Evolutionary conservation across 257 asterid genomes (phyloP), one percentile per base, ranked within the genome.

Genomic region (Gentiana dahurica): DNA sequence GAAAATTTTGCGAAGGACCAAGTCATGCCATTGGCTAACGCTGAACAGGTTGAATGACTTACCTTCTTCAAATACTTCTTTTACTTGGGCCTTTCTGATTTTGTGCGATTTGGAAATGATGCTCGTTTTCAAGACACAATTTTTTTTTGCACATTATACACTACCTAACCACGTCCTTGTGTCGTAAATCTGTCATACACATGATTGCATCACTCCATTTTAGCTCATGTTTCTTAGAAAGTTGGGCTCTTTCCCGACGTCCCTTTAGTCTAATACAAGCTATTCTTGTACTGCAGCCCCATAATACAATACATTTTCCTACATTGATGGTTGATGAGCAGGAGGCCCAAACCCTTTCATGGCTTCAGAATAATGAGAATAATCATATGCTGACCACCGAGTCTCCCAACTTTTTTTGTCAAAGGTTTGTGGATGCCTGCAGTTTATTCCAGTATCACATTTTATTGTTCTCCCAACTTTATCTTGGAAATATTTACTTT

Each of bases 361-460:
- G 89, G 89, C 67, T 72, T 64, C 85, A 79, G 2, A 61, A 65
- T 45, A 70, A 61, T 56, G 87, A 85, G 49, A 67, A 60, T 73
- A 94, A 76, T 54, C 79, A 70, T 12, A 70, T 78, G 76, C 62
- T 74, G 37, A 71, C 80, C 48, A 70, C 86, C 4, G 70, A 66
- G 41, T 81, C 77, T 41, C 68, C 94, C 65, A 75, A 73, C 59
- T 73, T 75, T 73, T 55, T 80, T 57, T 41, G 73, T 60, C 76
- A 54, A 49, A 71, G 82, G 97, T 86, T 63, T 63, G 79, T 65
- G 50, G 38, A 32, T 55, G 24, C 58, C 62, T 49, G 33, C 7
- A 38, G 34, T 3, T 51, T 35, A 36, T 47, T 12, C 53, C n/a
- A 36, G 43, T 43, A 37, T 44, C 37, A n/a, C 49, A 12, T 36